Evolutionary conservation across 345 rosid genomes (phyloP).

Genomic region (Theobroma cacao): DNA sequence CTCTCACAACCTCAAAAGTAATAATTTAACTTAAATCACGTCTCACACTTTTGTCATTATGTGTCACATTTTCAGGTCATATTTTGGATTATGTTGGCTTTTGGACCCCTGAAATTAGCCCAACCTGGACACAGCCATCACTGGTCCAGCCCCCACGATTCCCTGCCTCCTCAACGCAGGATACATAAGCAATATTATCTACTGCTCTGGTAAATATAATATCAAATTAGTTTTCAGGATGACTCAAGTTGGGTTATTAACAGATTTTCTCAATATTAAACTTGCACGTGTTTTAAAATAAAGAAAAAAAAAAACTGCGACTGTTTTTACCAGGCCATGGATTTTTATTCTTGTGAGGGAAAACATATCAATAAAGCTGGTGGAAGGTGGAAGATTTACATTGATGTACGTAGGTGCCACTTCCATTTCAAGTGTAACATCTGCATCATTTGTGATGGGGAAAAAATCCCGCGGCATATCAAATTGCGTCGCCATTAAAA

Average conservation of each 20-base stretch:
- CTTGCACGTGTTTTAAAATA: too few species aligned
- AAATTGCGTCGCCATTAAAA: too few species aligned
- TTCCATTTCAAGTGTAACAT: neutral
- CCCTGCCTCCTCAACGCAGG: neutral
- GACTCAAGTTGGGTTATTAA: too few species aligned
- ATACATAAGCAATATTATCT: too few species aligned
- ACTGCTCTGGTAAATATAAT: too few species aligned
- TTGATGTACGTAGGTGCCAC: neutral
- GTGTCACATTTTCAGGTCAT: neutral
- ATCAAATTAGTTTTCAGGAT: too few species aligned
- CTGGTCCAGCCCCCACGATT: slow-evolving; percentile 9
- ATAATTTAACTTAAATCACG: neutral
- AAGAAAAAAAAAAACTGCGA: neutral
- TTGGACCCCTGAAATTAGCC: neutral
- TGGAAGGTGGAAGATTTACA: neutral
- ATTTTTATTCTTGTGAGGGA: neutral
- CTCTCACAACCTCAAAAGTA: neutral
- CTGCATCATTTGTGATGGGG: neutral
- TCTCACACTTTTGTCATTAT: neutral
- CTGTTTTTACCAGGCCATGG: neutral
- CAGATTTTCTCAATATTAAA: too few species aligned
- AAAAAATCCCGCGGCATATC: neutral
- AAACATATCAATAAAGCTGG: neutral
- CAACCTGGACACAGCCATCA: neutral
- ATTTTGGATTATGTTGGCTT: neutral